These are phyloP conservation scores for Penicillium canariense DNA, from an alignment of 495 filamentous ascomycete species.

Conservation along the genomic window DNA sequence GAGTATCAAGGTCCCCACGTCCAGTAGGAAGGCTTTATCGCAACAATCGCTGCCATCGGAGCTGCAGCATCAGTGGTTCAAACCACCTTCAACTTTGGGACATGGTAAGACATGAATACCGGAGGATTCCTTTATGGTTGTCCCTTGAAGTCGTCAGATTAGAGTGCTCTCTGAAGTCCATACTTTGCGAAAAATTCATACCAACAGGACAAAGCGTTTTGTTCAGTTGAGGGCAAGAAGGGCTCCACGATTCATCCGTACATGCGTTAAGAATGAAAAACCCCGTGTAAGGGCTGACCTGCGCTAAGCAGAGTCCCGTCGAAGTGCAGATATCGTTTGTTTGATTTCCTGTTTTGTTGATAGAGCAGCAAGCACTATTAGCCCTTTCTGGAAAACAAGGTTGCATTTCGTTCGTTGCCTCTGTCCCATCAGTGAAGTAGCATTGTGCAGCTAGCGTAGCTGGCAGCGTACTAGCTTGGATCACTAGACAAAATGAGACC, in stretches of 20 bases:
- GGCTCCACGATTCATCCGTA: background rate
- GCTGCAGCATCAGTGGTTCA: background rate
- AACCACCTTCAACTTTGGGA: background rate
- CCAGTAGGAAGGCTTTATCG: background rate
- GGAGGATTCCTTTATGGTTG: background rate
- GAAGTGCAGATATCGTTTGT: background rate
- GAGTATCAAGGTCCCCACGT: background rate
- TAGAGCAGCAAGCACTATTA: background rate
- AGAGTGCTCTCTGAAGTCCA: background rate
- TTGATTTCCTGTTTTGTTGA: background rate
- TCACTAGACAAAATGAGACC: background rate
- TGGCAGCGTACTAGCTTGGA: background rate
- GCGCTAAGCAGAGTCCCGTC: background rate
- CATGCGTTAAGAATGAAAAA: background rate
- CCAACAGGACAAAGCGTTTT: background rate
- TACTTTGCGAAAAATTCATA: background rate
- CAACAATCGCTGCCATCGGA: background rate
- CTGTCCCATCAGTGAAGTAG: background rate
- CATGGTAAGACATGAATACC: background rate
- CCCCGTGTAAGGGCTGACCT: background rate
- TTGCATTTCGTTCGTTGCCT: background rate
- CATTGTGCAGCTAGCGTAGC: background rate
- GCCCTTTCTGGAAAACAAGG: background rate
- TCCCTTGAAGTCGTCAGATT: background rate
- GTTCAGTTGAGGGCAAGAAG: background rate